Evolutionary conservation across 805 yeast genomes (phyloP), one percentile per base, ranked within the genome.

Genomic region (Yamadazyma nakazawae): DNA sequence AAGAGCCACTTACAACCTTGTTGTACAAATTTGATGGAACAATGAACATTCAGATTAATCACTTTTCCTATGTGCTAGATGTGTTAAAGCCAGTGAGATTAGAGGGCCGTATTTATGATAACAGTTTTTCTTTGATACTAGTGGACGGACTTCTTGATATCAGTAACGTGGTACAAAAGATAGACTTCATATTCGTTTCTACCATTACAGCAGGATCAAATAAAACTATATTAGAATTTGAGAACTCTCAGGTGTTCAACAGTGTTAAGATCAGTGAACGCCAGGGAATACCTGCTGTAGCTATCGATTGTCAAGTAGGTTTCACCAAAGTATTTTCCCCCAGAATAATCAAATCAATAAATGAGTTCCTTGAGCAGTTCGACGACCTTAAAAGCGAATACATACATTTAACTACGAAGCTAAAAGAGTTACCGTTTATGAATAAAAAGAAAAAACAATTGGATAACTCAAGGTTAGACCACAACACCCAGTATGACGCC

Each of bases 311-410:
- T 6, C 54, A 54, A 11, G 43, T 64, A n/a, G 72, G 70, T 2
- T 67, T 59, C 45, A 53, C 70, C 17, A 67, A 68, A 42, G 42
- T 65, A 9, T 57, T 55, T 24, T 39, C 56, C 3, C 68, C 69
- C 3, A 62, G 53, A 54, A 36, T 64, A 2, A 31, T 59, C 3
- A 46, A 46, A 14, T 49, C 66, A 0, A 14, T 59, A 11, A 59
- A 60, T 14, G 47, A 52, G 7, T 19, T 40, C 10, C 24, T 18
- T 14, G 40, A 26, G 2, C 18, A 9, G 32, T 19, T 30, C 9
- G 28, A 17, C 9, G 25, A 31, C 6, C 21, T 35, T 13, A 19
- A 30, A 14, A 16, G 9, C 7, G 37, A 35, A 26, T 25, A 25
- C 12, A 37, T 18, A 13, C 10, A 19, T 19, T 19, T 43, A n/a